A percentile compares a stretch with the other conserved stretches of the same genome.
phyloP scores from a whole-genome alignment of 495 filamentous ascomycete species.

The Pseudotulostoma volvatum region DNA sequence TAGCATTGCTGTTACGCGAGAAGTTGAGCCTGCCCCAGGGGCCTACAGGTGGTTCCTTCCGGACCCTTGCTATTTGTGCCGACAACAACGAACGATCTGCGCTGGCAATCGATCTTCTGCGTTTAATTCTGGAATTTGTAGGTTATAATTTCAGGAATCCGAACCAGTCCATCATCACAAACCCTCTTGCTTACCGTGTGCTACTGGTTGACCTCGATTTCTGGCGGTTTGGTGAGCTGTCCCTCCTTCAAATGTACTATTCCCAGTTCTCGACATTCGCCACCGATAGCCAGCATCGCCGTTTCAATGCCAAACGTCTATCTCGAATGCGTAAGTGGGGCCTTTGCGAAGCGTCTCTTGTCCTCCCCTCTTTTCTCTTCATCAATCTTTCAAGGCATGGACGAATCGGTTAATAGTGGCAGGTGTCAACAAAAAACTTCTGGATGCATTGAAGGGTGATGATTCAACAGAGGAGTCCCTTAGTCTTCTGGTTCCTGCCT shows the following conservation, averaged over 20 bases:
- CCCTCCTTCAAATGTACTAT: constrained; percentile 77
- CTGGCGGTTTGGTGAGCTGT: constrained; percentile 61
- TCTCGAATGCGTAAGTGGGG: constrained; percentile 85
- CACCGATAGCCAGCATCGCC: constrained; percentile 68
- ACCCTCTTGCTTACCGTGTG: constrained; percentile 83
- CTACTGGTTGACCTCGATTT: constrained; percentile 82
- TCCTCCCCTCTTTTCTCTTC: background rate
- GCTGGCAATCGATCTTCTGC: constrained; percentile 56
- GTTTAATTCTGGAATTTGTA: constrained; percentile 65
- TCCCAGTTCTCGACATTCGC: constrained; percentile 77
- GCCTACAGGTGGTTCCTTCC: constrained; percentile 13
- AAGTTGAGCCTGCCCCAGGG: constrained; percentile 42
- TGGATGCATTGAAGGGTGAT: constrained; percentile 78
- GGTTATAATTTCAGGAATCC: constrained; percentile 66
- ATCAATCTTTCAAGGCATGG: background rate
- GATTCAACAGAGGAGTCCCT: constrained; percentile 54
- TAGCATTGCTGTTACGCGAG: constrained; percentile 57
- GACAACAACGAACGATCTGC: constrained; percentile 36
- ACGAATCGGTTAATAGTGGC: constrained; percentile 10
- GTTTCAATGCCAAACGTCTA: constrained; percentile 76
- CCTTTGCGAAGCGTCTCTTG: no score
- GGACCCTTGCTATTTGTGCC: constrained; percentile 18
- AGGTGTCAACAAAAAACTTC: constrained; percentile 80
- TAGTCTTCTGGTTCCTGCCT: constrained; percentile 56
- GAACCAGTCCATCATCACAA: constrained; percentile 79